Evolutionary conservation across 106 monocot genomes (phyloP).

Genomic region (Dendrobium huoshanense): DNA sequence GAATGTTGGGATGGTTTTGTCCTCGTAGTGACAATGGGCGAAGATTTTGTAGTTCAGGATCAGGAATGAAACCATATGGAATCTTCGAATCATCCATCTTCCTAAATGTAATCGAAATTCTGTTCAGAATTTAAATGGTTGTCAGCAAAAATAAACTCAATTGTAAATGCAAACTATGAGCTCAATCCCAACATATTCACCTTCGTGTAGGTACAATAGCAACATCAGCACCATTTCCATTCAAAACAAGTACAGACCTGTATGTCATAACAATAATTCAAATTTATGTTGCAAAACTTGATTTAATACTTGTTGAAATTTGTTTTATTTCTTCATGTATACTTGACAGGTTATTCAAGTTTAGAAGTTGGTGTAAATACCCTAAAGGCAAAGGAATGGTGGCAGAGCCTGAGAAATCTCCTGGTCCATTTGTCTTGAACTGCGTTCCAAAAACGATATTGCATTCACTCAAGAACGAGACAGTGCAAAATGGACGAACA

Average conservation of each 20-base stretch:
- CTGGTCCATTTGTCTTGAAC: constrained; percentile 28
- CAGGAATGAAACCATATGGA: too few species aligned
- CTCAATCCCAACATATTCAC: too few species aligned
- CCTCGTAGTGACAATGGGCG: too few species aligned
- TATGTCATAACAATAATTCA: background rate
- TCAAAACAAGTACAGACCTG: constrained; percentile 72
- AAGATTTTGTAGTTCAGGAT: too few species aligned
- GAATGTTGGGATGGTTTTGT: too few species aligned
- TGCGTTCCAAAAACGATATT: constrained; percentile 41
- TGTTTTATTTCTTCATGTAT: background rate
- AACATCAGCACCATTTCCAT: constrained; percentile 77
- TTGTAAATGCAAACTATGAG: too few species aligned
- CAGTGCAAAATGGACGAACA: constrained; percentile 46
- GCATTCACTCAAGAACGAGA: constrained; percentile 41
- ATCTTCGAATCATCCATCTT: too few species aligned
- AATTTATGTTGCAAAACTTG: background rate
- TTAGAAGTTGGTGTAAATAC: constrained; percentile 12
- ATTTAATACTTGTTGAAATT: background rate
- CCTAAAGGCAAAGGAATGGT: constrained; percentile 38
- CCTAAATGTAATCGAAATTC: too few species aligned
- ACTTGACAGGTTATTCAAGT: too few species aligned
- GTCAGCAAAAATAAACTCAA: too few species aligned
- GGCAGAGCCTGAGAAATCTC: constrained; percentile 32
- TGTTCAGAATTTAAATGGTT: too few species aligned
- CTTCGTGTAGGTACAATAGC: constrained; percentile 39